Base-by-base conservation (phyloP, 441 rosid species). In the Cnidoscolus chayamansa region DNA sequence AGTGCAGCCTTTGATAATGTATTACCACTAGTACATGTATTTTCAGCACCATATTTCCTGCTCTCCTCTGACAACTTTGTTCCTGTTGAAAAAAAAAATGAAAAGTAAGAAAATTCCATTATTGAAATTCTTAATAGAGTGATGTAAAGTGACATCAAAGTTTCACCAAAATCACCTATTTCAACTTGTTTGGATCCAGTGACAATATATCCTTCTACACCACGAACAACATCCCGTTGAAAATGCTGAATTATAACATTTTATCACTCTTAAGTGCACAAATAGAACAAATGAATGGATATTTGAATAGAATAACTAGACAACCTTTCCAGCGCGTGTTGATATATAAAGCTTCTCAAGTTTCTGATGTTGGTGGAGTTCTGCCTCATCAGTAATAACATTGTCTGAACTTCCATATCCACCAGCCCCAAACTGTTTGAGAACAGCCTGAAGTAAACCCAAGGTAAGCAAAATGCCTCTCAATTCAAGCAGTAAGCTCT, bases 271-370 rank as follows among this genome's bases (percentile, higher is more conserved):
- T 43, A 20, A 32, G 65, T 68, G 45, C 45, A 43, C 47, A 49
- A 45, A 66, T 55, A 50, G 4, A 64, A 55, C 0, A 25, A 67
- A 40, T 30, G 12, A 58, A 65, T 25, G 16, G 20, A 70, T 32
- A 72, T 37, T 10, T 62, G 67, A 16, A 50, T 17, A 63, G 63
- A 72, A 65, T 17, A 40, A 68, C 47, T 16, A 43, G 32, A 35
- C 75, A 82, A 94, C 98, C 98, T 94, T 91, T 71, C 87, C 94
- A 68, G 89, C 80, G 37, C 96, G 97, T 0, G 98, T 94, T 65
- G 98, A 91, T 70, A 94, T 85, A 79, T 88, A 94, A 68, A 94
- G 97, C 86, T 84, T 94, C 88, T 91, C 96, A 55, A 94, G 90
- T 74, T 82, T 90, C 81, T 94, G 97, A 86, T 94, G 98, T 40